Evolutionary conservation across 768 basidiomycete species (phyloP).

Genomic region (Coprinopsis sp.): DNA sequence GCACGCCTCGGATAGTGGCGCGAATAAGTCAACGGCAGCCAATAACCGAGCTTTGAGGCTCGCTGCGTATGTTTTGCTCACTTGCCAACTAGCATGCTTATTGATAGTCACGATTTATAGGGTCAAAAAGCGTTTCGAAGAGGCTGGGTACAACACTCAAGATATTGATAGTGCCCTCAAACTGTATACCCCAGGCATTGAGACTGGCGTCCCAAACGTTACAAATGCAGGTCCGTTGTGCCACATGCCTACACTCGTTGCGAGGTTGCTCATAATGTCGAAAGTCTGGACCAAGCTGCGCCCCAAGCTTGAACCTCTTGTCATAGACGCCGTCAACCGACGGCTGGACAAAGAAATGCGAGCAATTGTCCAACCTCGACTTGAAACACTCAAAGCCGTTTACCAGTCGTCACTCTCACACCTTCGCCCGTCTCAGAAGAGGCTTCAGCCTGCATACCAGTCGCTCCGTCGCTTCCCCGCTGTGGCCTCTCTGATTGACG

Average conservation of each 20-base stretch:
- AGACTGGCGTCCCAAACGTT: slow-evolving; percentile 6
- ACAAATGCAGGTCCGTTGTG: slow-evolving; percentile 25
- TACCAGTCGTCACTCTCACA: background rate
- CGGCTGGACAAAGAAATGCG: background rate
- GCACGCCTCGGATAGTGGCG: background rate
- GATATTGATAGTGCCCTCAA: background rate
- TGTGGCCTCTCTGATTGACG: background rate
- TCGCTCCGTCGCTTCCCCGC: background rate
- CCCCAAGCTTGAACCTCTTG: background rate
- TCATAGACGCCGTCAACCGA: background rate
- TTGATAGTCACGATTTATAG: background rate
- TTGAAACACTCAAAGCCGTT: background rate
- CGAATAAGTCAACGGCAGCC: background rate
- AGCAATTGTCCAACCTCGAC: background rate
- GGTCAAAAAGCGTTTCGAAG: background rate
- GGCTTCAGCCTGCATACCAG: background rate
- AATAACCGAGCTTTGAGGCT: background rate
- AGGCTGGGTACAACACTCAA: background rate
- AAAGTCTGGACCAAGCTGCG: background rate
- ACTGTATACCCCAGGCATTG: background rate
- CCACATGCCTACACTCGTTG: too few species aligned
- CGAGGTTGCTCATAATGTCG: too few species aligned
- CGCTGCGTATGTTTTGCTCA: background rate
- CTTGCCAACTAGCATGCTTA: background rate
- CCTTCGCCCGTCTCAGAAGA: background rate